Evolutionary conservation across 495 filamentous ascomycete species (phyloP).

Genomic region (Xylaria cubensis): DNA sequence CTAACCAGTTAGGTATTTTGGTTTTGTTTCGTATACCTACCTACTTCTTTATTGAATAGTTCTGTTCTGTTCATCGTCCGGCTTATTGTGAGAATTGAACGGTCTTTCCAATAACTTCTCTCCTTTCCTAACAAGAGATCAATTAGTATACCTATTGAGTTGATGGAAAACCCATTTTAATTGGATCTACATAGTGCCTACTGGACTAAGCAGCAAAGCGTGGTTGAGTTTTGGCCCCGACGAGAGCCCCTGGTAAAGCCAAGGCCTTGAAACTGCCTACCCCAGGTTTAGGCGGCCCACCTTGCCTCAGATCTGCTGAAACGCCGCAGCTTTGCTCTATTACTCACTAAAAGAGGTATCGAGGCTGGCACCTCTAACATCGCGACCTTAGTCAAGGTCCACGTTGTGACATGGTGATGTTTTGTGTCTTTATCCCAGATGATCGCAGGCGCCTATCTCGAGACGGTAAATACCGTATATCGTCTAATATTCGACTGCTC

Average conservation of each 20-base stretch:
- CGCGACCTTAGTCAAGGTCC: constrained; percentile 1
- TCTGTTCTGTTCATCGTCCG: not conserved
- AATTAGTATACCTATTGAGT: too few relatives aligned
- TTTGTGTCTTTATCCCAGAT: constrained; percentile 7
- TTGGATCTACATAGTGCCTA: not conserved
- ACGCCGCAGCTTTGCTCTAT: constrained; percentile 15
- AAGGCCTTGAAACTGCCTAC: constrained; percentile 23
- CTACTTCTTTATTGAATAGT: not conserved
- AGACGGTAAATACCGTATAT: not conserved
- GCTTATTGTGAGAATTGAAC: not conserved
- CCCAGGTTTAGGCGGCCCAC: constrained; percentile 21
- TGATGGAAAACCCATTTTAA: not conserved
- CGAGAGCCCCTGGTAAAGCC: not conserved
- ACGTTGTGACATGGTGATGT: constrained; percentile 21
- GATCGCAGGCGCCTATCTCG: constrained; percentile 6
- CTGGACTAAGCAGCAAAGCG: too few relatives aligned
- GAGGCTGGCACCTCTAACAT: not conserved
- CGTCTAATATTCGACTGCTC: not conserved
- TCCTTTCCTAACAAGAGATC: not conserved
- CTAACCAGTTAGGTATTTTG: not conserved
- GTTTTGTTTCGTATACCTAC: not conserved
- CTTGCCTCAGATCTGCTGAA: constrained; percentile 24
- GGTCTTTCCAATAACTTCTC: not conserved
- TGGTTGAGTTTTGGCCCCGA: not conserved
- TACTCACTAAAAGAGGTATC: not conserved